These are phyloP conservation scores for Iris pallida DNA, from an alignment of 116 monocot genomes.

Conservation along the genomic window DNA sequence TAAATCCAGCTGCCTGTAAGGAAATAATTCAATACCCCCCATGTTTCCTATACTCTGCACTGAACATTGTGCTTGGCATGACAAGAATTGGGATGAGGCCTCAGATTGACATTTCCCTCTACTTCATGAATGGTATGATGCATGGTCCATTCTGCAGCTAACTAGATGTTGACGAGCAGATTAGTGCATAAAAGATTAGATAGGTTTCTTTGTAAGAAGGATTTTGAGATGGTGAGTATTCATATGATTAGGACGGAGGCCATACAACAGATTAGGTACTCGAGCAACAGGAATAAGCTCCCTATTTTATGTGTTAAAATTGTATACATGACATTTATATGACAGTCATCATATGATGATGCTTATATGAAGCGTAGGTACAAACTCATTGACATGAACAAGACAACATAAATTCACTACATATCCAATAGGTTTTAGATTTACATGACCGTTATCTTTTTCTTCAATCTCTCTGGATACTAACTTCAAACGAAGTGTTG, in stretches of 20 bases:
- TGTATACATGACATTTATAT: no score
- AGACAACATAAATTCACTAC: no score
- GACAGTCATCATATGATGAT: no score
- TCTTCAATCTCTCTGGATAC: no score
- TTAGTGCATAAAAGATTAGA: constrained; percentile 21
- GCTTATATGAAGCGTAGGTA: no score
- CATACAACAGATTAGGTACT: constrained; percentile 9
- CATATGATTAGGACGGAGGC: constrained; percentile 72
- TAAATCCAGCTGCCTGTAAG: constrained; percentile 54
- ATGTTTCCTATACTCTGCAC: neutral
- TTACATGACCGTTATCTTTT: no score
- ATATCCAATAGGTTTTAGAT: no score
- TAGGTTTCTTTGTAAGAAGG: constrained; percentile 33
- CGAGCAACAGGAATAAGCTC: neutral
- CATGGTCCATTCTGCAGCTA: constrained; percentile 18
- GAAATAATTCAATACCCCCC: constrained; percentile 34
- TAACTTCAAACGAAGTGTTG: no score
- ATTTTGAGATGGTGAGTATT: constrained; percentile 28
- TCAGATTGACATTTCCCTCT: constrained; percentile 17
- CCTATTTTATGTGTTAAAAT: no score
- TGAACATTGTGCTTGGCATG: constrained; percentile 19
- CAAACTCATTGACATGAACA: no score
- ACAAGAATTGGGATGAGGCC: constrained; percentile 43
- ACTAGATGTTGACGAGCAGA: constrained; percentile 11
- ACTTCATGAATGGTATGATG: constrained; percentile 14